Evolutionary conservation across 2,329 filamentous ascomycete genomes (phyloP).

Genomic region (Aspergillus jensenii): DNA sequence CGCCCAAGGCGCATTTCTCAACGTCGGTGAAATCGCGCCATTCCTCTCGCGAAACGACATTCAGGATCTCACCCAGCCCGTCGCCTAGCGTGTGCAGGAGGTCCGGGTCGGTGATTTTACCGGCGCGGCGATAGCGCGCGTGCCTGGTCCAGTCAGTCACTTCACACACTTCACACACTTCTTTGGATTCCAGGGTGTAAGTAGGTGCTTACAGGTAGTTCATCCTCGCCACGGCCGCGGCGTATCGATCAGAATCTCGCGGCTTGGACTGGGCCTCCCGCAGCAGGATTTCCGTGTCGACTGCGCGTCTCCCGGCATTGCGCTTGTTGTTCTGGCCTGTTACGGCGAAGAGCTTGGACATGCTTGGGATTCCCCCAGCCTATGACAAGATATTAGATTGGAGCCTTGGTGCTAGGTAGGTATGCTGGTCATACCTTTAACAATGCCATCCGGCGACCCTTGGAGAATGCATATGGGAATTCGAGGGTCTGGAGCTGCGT

Average conservation of each 20-base stretch:
- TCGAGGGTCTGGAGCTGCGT: constrained; percentile 30
- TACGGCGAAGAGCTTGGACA: constrained; percentile 46
- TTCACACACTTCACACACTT: too few species aligned
- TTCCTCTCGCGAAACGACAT: constrained; percentile 62
- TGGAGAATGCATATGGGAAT: constrained; percentile 31
- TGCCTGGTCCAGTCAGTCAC: constrained; percentile 33
- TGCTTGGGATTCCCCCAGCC: constrained; percentile 52
- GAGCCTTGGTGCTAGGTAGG: background rate
- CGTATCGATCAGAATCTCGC: constrained; percentile 37
- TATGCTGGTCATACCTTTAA: constrained; percentile 22
- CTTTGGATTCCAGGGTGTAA: too few species aligned
- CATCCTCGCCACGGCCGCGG: constrained; percentile 56
- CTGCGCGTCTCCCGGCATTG: constrained; percentile 48
- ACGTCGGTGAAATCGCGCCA: constrained; percentile 65
- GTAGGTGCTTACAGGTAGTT: constrained; percentile 49
- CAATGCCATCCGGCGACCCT: constrained; percentile 25
- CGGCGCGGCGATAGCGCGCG: constrained; percentile 50
- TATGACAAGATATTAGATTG: constrained; percentile 13
- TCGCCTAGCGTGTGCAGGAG: constrained; percentile 60
- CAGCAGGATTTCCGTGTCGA: constrained; percentile 50
- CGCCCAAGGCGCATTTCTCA: constrained; percentile 61
- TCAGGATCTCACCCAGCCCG: constrained; percentile 61
- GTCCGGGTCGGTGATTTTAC: constrained; percentile 58
- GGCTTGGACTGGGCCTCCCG: constrained; percentile 41
- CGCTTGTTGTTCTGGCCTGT: constrained; percentile 47